Base-by-base conservation (phyloP, 1,284 basidiomycete genomes). In the Ganoderma multipileum region DNA sequence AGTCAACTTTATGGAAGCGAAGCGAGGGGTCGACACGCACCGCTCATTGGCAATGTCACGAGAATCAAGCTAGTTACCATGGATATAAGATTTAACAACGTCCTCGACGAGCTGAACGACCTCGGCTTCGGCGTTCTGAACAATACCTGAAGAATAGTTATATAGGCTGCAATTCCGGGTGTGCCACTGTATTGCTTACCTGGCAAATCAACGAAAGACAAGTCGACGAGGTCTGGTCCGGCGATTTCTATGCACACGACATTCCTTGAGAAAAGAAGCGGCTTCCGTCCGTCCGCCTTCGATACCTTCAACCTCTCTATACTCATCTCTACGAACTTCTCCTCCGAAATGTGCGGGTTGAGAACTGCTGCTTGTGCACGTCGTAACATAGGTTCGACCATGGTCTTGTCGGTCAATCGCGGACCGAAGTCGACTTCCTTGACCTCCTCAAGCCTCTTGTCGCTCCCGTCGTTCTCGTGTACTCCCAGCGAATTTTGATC, bases 51-150 rank as follows among this genome's bases (percentile, higher is more conserved):
- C 33, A 33, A 33, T 33, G 33, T 33, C 33, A 90, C 84, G 0
- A 91, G 80, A 66, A 91, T 88, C 8, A 91, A 65, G 61, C 77
- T 77, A 59, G 79, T 71, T 16, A n/a, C 82, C 81, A 4, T 68
- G 62, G 60, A 89, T 87, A 61, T 88, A 82, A 1, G 77, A 77
- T 30, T 78, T 80, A 0, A 86, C 87, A 0, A 91, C 79, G 18
- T 82, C 68, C 68, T 79, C 79, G 14, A 90, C 85, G 14, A 88
- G 73, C 0, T 81, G 71, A 9, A 91, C 82, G 0, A 82, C 76
- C 0, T 81, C 78, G 2, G 76, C 66, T 0, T 83, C 79, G 2
- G 83, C 86, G 38, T 89, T 88, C 66, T 89, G 86, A 20, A 90
- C 87, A 38, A 90, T 71, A n/a, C 70, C 67, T 68, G 38, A 6